Evolutionary conservation across 371 early-diverging fungal species (phyloP).

Genomic region (Mortierella sp.): DNA sequence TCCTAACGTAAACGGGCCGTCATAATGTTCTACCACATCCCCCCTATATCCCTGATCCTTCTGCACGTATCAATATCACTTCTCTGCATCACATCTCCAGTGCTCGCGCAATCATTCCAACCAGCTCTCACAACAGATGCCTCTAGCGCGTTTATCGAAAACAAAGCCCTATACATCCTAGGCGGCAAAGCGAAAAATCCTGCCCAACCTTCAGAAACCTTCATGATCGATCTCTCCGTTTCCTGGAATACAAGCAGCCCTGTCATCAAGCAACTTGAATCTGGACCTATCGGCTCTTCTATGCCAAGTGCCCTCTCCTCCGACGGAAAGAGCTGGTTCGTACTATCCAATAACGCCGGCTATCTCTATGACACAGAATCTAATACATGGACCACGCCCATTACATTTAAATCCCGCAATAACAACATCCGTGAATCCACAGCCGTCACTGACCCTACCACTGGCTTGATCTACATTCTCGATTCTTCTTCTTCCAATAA

Average conservation of each 20-base stretch:
- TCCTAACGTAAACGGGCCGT: too few relatives aligned
- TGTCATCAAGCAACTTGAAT: not conserved
- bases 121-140: slow-evolving; percentile 4
- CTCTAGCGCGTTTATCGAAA: not conserved
- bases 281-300: not conserved
- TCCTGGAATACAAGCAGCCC: slow-evolving; percentile 5
- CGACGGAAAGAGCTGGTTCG: not conserved
- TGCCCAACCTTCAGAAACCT: not conserved
- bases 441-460: not conserved
- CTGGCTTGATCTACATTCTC: slow-evolving; percentile 1
- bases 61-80: not conserved
- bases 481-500: not conserved
- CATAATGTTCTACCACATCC: not conserved
- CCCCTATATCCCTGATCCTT: not conserved
- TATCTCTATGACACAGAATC: not conserved
- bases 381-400: not conserved
- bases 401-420: not conserved
- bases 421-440: not conserved
- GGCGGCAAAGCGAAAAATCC: not conserved
- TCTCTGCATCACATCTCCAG: not conserved
- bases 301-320: not conserved
- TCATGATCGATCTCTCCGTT: slow-evolving; percentile 6
- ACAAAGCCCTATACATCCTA: not conserved
- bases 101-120: not conserved
- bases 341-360: not conserved